These are phyloP conservation scores for Chionographis japonica DNA, from an alignment of 106 monocot genomes.

Conservation along the genomic window DNA sequence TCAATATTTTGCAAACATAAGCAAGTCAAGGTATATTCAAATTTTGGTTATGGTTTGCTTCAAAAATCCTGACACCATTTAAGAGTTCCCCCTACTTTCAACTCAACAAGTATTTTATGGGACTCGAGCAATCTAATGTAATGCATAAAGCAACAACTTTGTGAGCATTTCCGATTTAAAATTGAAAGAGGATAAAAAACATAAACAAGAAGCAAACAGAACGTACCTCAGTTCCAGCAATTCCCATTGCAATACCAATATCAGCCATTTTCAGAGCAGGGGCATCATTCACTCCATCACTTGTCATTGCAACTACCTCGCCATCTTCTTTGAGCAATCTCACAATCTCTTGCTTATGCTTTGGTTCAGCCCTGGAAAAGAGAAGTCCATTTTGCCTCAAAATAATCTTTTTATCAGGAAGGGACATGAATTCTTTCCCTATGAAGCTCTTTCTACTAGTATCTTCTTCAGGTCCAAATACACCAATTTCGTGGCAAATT, in stretches of 20 bases:
- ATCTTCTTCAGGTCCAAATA: slow-evolving; percentile 63
- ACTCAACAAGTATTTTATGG: too few relatives aligned
- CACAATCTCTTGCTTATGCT: slow-evolving; percentile 91
- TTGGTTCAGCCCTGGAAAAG: slow-evolving; percentile 86
- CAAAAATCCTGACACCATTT: too few relatives aligned
- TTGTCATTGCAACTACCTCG: slow-evolving; percentile 96
- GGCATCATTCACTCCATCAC: slow-evolving; percentile 96
- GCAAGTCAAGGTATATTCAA: too few relatives aligned
- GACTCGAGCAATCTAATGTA: background rate
- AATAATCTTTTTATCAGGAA: slow-evolving; percentile 43
- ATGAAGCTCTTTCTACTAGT: slow-evolving; percentile 58
- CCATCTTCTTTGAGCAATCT: slow-evolving; percentile 87
- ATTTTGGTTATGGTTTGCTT: too few relatives aligned
- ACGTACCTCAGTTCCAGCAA: slow-evolving; percentile 83
- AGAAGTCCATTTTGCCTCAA: slow-evolving; percentile 60
- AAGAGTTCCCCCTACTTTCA: too few relatives aligned
- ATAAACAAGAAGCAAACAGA: background rate
- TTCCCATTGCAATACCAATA: slow-evolving; percentile 95
- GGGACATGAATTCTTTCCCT: slow-evolving; percentile 74
- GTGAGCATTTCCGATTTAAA: background rate
- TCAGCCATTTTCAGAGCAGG: slow-evolving; percentile 92
- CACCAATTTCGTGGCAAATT: slow-evolving; percentile 85
- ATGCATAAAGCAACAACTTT: background rate
- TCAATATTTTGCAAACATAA: too few relatives aligned
- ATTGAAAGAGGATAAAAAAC: background rate